These are phyloP conservation scores for Nigrospora osmanthi DNA, from an alignment of 2,329 filamentous ascomycete species.

Conservation along the genomic window DNA sequence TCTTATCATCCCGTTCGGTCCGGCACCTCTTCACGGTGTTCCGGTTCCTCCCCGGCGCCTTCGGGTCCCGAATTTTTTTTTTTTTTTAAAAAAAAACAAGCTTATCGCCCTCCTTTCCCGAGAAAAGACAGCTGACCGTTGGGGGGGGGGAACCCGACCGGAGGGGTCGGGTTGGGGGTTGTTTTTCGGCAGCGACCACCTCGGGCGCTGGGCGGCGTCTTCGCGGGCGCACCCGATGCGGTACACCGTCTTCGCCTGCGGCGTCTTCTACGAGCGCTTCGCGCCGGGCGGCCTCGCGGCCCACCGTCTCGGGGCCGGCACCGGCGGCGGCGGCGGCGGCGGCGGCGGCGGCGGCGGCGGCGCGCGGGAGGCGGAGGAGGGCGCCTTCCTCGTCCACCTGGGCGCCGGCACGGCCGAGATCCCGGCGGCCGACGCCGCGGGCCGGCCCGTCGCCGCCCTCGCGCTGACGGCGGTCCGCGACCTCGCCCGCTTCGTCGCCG, in stretches of 20 bases:
- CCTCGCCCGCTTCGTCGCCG: conserved; percentile 62
- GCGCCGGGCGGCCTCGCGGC: conserved; percentile 56
- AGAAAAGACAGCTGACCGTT: too few relatives aligned
- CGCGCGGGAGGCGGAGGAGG: too few relatives aligned
- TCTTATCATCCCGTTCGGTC: too few relatives aligned
- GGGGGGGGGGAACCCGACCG: too few relatives aligned
- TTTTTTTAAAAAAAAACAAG: too few relatives aligned
- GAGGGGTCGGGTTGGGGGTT: too few relatives aligned
- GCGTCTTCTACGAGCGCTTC: conserved; percentile 70
- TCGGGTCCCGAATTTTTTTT: too few relatives aligned
- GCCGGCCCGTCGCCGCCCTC: conserved; percentile 40
- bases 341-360: too few relatives aligned
- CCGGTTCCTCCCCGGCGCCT: too few relatives aligned
- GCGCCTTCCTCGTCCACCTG: conserved; percentile 60
- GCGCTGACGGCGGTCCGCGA: conserved; percentile 65
- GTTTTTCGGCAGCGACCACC: conserved; percentile 7
- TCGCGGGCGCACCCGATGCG: conserved; percentile 44
- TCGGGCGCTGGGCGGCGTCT: conserved; percentile 41
- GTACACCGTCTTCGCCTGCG: conserved; percentile 66
- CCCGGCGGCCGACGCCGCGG: conserved; percentile 43
- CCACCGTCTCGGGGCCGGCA: conserved; percentile 50
- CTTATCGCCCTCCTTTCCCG: too few relatives aligned
- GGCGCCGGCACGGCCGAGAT: conserved; percentile 50
- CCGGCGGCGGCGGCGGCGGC: conserved; percentile 40
- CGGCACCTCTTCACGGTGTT: too few relatives aligned